phyloP scores from a whole-genome alignment of 2,329 filamentous ascomycete species.

The Ascochyta fabae region DNA sequence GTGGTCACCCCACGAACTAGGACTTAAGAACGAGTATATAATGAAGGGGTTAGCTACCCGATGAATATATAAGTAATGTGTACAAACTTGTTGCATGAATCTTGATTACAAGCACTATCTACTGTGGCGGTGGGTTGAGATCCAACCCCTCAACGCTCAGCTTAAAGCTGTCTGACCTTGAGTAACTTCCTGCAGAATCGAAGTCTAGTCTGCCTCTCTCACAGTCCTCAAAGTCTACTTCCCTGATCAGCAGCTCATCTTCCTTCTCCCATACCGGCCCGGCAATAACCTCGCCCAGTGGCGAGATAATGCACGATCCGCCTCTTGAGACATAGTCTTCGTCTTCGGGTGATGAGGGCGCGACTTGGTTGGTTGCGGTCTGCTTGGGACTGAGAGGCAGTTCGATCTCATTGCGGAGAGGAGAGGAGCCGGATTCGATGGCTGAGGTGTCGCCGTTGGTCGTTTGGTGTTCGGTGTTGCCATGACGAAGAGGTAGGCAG shows the following conservation, averaged over 20 bases:
- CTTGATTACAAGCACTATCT: background rate
- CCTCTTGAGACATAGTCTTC: conserved; percentile 71
- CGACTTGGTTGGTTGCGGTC: conserved; percentile 13
- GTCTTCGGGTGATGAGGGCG: conserved; percentile 17
- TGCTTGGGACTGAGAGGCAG: conserved; percentile 27
- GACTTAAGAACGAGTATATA: background rate
- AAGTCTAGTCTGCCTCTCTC: conserved; percentile 80
- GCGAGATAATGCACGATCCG: conserved; percentile 82
- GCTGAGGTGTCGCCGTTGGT: conserved; percentile 29
- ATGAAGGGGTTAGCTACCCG: too few species aligned
- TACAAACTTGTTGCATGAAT: background rate
- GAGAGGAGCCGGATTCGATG: conserved; percentile 30
- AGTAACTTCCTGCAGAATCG: conserved; percentile 86
- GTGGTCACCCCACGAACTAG: background rate
- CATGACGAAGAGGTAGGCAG: conserved; percentile 47
- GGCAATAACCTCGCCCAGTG: conserved; percentile 77
- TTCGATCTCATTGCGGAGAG: conserved; percentile 16
- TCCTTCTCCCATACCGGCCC: conserved; percentile 85
- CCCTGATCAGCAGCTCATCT: conserved; percentile 69
- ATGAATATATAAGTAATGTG: too few species aligned
- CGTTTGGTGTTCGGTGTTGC: conserved; percentile 13
- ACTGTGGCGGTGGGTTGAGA: conserved; percentile 61
- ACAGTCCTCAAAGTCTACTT: conserved; percentile 89
- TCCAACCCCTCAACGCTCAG: conserved; percentile 66
- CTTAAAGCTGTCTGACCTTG: conserved; percentile 71